Evolutionary conservation across 495 filamentous ascomycete genomes (phyloP).

Genomic region (Chaetomium cochliodes): DNA sequence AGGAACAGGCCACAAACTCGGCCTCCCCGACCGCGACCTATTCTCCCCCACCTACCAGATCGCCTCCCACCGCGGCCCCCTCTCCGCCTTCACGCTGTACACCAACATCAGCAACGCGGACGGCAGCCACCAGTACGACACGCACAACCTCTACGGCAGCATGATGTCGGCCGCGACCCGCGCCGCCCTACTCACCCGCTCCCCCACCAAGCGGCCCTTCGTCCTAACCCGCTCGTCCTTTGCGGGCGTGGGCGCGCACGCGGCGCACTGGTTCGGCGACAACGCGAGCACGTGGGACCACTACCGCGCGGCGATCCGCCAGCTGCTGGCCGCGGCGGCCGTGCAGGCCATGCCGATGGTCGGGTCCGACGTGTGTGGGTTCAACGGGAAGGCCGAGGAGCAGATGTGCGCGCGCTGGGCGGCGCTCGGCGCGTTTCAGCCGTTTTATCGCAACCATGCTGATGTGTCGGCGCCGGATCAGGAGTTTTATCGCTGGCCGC

Average conservation of each 20-base stretch:
- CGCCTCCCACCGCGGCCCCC: conserved; percentile 61
- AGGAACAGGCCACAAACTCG: conserved; percentile 35
- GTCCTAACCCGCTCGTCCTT: conserved; percentile 62
- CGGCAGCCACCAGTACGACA: conserved; percentile 69
- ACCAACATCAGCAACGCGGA: conserved; percentile 74
- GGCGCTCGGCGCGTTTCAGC: conserved; percentile 70
- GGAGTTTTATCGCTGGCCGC: conserved; percentile 75
- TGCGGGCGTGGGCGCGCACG: conserved; percentile 64
- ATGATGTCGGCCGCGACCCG: conserved; percentile 74
- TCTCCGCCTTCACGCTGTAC: conserved; percentile 68
- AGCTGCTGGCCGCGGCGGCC: conserved; percentile 69
- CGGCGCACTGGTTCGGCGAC: conserved; percentile 89
- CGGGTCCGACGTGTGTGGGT: conserved; percentile 82
- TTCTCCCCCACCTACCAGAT: conserved; percentile 72
- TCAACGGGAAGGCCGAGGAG: conserved; percentile 65
- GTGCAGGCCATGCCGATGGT: conserved; percentile 84
- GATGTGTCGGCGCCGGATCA: conserved; percentile 53
- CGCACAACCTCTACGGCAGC: conserved; percentile 82
- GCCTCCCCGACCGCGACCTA: conserved; percentile 62
- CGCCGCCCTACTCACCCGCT: conserved; percentile 63
- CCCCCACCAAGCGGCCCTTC: conserved; percentile 64
- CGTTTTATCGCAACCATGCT: conserved; percentile 86
- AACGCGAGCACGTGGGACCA: conserved; percentile 73
- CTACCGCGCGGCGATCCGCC: conserved; percentile 67
- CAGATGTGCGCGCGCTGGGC: conserved; percentile 83